Conservation (phyloP, 306 rosid genomes). For the Boehmeria nivea region DNA sequence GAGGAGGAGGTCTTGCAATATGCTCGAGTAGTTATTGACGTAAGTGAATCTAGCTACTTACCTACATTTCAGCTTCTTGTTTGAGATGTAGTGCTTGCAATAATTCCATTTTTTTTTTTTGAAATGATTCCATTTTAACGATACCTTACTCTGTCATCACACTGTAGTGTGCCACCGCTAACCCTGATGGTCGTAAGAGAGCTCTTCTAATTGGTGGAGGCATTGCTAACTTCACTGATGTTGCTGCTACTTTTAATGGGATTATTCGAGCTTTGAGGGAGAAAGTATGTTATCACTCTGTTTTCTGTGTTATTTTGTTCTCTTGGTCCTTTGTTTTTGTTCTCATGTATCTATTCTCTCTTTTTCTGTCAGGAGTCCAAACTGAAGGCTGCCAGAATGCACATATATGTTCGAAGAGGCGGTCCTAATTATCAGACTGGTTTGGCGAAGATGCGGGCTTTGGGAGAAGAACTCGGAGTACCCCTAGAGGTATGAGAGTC, state of each 20-base stretch:
- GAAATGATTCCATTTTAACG: conserved; percentile 5
- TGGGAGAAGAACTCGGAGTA: conserved; percentile 77
- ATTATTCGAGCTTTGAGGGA: conserved; percentile 71
- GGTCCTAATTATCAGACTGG: conserved; percentile 90
- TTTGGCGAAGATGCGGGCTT: conserved; percentile 60
- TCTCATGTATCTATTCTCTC: not conserved
- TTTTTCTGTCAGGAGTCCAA: conserved; percentile 48
- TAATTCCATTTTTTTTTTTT: no score
- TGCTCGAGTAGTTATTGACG: conserved; percentile 82
- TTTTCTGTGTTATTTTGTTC: not conserved
- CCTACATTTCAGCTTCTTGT: conserved; percentile 14
- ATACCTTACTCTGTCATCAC: conserved; percentile 17
- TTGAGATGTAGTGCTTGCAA: conserved; percentile 1
- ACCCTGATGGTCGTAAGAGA: conserved; percentile 84
- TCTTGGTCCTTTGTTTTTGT: not conserved
- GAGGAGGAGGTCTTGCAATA: conserved; percentile 93
- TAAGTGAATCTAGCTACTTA: conserved; percentile 26
- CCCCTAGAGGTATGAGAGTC: conserved; percentile 59
- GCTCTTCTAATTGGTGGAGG: conserved; percentile 92
- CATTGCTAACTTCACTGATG: conserved; percentile 86
- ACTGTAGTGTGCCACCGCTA: conserved; percentile 74
- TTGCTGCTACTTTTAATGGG: conserved; percentile 82
- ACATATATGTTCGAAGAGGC: conserved; percentile 76
- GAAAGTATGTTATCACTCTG: conserved; percentile 38
- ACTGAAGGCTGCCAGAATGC: conserved; percentile 75